Conservation (phyloP, 805 yeast species). For the Ogataea naganishii region DNA sequence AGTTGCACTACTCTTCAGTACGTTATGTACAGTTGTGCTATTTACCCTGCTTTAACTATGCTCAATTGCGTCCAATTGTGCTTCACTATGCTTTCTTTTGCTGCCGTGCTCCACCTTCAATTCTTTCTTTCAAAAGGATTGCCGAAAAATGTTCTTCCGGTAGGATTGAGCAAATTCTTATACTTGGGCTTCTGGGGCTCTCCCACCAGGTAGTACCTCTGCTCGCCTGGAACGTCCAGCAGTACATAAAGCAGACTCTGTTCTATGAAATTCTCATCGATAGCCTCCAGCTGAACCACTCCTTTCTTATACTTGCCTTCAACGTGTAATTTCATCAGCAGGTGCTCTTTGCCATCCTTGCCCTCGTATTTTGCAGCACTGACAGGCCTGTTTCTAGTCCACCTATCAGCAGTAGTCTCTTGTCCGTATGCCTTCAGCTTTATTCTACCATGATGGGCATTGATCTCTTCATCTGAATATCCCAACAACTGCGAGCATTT, state of each 20-base stretch:
- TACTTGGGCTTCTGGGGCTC: constrained; percentile 43
- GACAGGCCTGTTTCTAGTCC: constrained; percentile 87
- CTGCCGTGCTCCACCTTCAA: constrained; percentile 84
- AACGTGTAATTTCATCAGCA: constrained; percentile 79
- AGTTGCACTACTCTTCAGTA: too few relatives aligned
- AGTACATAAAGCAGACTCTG: constrained; percentile 68
- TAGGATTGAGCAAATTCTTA: constrained; percentile 37
- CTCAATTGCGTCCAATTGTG: too few relatives aligned
- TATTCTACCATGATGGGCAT: constrained; percentile 33
- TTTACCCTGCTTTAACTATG: too few relatives aligned
- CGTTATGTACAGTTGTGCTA: background rate
- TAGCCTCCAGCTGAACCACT: constrained; percentile 71
- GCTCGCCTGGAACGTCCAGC: constrained; percentile 65
- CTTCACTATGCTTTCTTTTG: constrained; percentile 52
- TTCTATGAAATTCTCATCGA: constrained; percentile 54
- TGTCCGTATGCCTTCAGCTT: constrained; percentile 84
- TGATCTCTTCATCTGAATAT: constrained; percentile 30
- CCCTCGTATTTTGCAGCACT: constrained; percentile 57
- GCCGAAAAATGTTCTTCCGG: too few relatives aligned
- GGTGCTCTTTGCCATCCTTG: constrained; percentile 70
- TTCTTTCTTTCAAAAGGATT: constrained; percentile 39
- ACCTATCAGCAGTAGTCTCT: constrained; percentile 48
- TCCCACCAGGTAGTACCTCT: constrained; percentile 56
- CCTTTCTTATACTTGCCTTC: constrained; percentile 62
- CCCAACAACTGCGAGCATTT: constrained; percentile 47